Evolutionary conservation across 108 stramenopile species (phyloP).

Genomic region (Seminavis robusta): DNA sequence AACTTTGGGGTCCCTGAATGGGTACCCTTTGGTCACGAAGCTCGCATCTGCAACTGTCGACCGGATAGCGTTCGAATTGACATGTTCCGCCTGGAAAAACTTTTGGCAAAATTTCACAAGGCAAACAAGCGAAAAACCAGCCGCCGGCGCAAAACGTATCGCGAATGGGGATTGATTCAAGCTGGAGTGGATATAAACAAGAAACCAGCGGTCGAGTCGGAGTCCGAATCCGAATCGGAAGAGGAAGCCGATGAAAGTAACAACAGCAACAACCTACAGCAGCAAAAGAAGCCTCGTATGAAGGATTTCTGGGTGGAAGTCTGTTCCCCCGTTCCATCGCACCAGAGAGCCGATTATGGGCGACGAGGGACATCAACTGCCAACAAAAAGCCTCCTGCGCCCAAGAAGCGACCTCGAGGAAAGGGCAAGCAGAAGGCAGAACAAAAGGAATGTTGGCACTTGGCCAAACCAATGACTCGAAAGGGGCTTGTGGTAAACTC

Average conservation of each 20-base stretch:
- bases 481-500: slow-evolving; percentile 16
- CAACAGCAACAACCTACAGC: slow-evolving; percentile 4
- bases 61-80: slow-evolving; percentile 91
- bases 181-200: slow-evolving; percentile 14
- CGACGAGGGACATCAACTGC: not conserved
- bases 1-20: slow-evolving; percentile 95
- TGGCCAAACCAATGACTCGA: slow-evolving; percentile 32
- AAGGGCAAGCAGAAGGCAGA: slow-evolving; percentile 1
- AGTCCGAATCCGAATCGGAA: too few species aligned
- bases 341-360: too few species aligned
- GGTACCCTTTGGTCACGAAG: slow-evolving; percentile 78
- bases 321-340: too few species aligned
- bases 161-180: not conserved
- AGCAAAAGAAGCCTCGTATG: too few species aligned
- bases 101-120: too few species aligned
- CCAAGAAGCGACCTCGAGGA: slow-evolving; percentile 2
- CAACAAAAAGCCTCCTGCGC: not conserved
- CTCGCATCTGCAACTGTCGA: slow-evolving; percentile 87
- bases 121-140: slow-evolving; percentile 7
- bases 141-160: not conserved
- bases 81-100: slow-evolving; percentile 69
- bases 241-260: slow-evolving; percentile 5
- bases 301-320: slow-evolving; percentile 50
- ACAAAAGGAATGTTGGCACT: slow-evolving; percentile 32
- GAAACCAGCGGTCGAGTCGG: too few species aligned